These are phyloP conservation scores for Hemisphaericaspora subhashii DNA, from an alignment of 1,139 yeast genomes.

Conservation along the genomic window DNA sequence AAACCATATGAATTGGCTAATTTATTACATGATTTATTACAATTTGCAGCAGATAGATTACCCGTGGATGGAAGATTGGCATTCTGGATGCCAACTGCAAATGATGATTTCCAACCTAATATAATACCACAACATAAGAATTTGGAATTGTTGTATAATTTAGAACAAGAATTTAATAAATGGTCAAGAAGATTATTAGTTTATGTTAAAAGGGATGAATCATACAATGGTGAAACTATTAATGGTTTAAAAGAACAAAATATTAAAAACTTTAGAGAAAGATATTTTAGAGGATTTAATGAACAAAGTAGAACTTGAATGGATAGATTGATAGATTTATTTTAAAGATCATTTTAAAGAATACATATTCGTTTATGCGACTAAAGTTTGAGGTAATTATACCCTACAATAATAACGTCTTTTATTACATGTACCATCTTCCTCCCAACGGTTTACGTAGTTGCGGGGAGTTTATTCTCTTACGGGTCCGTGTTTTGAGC, in stretches of 20 bases:
- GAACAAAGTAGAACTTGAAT: constrained; percentile 34
- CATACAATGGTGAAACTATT: constrained; percentile 58
- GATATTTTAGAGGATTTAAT: constrained; percentile 73
- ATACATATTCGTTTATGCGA: not conserved
- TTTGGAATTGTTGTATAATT: constrained; percentile 66
- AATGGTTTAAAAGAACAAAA: constrained; percentile 43
- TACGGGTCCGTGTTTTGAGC: not conserved
- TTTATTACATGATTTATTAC: constrained; percentile 71
- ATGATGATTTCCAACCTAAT: constrained; percentile 75
- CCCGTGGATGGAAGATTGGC: constrained; percentile 78
- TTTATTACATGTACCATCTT: too few relatives aligned
- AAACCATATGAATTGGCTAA: constrained; percentile 82
- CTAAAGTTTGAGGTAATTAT: constrained; percentile 1
- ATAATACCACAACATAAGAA: constrained; percentile 78
- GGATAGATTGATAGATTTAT: constrained; percentile 4
- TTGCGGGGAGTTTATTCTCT: constrained; percentile 1
- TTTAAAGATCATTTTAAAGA: not conserved
- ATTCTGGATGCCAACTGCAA: constrained; percentile 98
- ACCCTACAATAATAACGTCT: not conserved
- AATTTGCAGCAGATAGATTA: constrained; percentile 69
- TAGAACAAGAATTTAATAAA: constrained; percentile 86
- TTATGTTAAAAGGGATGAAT: constrained; percentile 65
- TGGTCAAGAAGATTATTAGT: constrained; percentile 89
- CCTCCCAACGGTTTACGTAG: not conserved
- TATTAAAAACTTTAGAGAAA: constrained; percentile 67